Conservation (phyloP, 805 yeast genomes). For the Zygotorulaspora florentina region DNA sequence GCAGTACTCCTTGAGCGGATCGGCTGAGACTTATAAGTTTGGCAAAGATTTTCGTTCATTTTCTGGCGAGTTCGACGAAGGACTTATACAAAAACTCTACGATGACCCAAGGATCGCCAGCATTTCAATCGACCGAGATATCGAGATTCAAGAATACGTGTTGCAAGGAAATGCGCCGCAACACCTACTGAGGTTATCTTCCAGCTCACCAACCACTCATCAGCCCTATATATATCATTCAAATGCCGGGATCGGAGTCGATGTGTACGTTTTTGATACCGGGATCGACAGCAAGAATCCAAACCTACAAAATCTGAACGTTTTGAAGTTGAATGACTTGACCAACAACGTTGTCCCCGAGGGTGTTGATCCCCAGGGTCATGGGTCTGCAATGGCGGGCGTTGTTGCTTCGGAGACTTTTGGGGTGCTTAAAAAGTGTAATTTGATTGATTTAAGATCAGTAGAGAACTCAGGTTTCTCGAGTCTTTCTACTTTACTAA, state of each 20-base stretch:
- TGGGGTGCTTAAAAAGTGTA: constrained; percentile 50
- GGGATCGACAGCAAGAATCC: constrained; percentile 37
- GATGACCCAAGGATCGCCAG: constrained; percentile 36
- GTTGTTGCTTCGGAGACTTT: constrained; percentile 46
- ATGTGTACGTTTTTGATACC: constrained; percentile 39
- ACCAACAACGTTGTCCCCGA: constrained; percentile 34
- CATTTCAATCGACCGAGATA: constrained; percentile 36
- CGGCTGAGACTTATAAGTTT: constrained; percentile 25
- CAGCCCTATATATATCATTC: constrained; percentile 41
- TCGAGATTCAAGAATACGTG: constrained; percentile 33
- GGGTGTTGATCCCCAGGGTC: constrained; percentile 41
- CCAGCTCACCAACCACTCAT: constrained; percentile 38
- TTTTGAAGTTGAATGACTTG: constrained; percentile 42
- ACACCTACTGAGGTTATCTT: constrained; percentile 35
- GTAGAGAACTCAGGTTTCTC: constrained; percentile 39
- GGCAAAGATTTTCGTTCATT: constrained; percentile 35
- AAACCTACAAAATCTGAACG: constrained; percentile 44
- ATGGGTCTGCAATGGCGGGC: constrained; percentile 58
- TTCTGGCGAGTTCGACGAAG: constrained; percentile 36
- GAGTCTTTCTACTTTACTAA: constrained; percentile 33
- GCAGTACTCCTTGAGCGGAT: constrained; percentile 4
- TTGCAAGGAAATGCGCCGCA: constrained; percentile 42
- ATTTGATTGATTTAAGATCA: constrained; percentile 43
- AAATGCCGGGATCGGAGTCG: constrained; percentile 40
- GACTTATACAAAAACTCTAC: constrained; percentile 31